Evolutionary conservation across 768 basidiomycete genomes (phyloP).

Genomic region (Suillus americanus): DNA sequence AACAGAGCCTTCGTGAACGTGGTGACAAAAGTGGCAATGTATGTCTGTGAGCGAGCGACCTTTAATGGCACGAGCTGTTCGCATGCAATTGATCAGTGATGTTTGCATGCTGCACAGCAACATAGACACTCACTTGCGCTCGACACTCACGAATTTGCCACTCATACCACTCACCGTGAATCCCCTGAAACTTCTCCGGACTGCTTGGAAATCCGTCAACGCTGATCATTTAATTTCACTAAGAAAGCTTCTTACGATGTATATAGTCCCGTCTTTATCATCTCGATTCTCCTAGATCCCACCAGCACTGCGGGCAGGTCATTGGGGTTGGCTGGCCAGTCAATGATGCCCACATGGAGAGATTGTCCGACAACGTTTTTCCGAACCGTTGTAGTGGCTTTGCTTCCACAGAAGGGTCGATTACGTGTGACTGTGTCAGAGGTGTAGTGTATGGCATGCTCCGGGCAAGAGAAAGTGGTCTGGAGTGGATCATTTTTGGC

Average conservation of each 20-base stretch:
- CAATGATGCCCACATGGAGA: conserved; percentile 29
- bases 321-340: conserved; percentile 21
- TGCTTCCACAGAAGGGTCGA: conserved; percentile 9
- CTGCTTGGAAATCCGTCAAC: conserved; percentile 8
- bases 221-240: background rate
- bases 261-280: conserved; percentile 21
- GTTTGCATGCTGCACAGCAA: background rate
- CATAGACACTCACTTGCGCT: conserved; percentile 20
- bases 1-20: conserved; percentile 15
- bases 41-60: conserved; percentile 8
- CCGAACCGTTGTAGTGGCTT: conserved; percentile 23
- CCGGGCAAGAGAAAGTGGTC: conserved; percentile 23
- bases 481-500: conserved; percentile 25
- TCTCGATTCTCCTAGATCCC: conserved; percentile 25
- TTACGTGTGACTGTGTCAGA: conserved; percentile 17
- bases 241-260: conserved; percentile 21
- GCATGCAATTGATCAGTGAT: background rate
- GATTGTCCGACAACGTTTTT: conserved; percentile 18
- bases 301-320: conserved; percentile 18
- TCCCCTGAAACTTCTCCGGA: conserved; percentile 26
- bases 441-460: conserved; percentile 14
- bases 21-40: conserved; percentile 28
- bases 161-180: conserved; percentile 23
- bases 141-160: conserved; percentile 27
- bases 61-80: conserved; percentile 27